phyloP scores from a whole-genome alignment of 805 yeast species.

The Candida jianshihensis region DNA sequence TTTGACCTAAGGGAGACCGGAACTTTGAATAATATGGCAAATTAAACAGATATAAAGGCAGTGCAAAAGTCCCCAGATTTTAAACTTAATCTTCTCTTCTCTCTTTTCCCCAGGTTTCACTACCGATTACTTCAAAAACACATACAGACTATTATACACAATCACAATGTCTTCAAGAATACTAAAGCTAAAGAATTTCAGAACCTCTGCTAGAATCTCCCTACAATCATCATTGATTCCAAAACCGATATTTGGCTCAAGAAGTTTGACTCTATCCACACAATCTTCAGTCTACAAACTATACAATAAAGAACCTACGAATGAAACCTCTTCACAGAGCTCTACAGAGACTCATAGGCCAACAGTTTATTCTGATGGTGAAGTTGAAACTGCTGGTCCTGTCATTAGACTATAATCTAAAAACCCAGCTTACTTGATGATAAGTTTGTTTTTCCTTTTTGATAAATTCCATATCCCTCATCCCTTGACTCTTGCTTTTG shows the following conservation, averaged over 20 bases:
- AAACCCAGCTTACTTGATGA: too few relatives aligned
- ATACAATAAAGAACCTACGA: conserved; percentile 17
- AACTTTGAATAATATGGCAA: too few relatives aligned
- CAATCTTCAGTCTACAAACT: conserved; percentile 15
- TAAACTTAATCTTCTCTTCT: too few relatives aligned
- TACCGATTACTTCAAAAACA: too few relatives aligned
- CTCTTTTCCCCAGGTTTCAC: not conserved
- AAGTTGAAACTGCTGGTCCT: conserved; percentile 26
- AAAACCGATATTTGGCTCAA: conserved; percentile 11
- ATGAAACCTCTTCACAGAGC: conserved; percentile 5
- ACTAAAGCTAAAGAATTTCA: conserved; percentile 19
- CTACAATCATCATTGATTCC: conserved; percentile 9
- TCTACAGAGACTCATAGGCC: conserved; percentile 15
- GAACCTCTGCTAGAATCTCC: conserved; percentile 21
- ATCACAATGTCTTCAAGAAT: conserved; percentile 9
- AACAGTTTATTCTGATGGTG: conserved; percentile 24
- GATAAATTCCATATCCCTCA: too few relatives aligned
- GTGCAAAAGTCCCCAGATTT: too few relatives aligned
- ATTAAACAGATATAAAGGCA: too few relatives aligned
- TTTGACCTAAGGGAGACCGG: too few relatives aligned
- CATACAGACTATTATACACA: too few relatives aligned
- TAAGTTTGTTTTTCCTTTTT: too few relatives aligned
- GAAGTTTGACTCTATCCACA: conserved; percentile 7
- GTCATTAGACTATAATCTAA: conserved; percentile 18
- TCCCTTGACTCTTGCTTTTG: too few relatives aligned